A percentile compares a stretch with the other conserved stretches of the same genome.
phyloP scores from a whole-genome alignment of 2,329 filamentous ascomycete genomes.

The Lanzia echinophila region DNA sequence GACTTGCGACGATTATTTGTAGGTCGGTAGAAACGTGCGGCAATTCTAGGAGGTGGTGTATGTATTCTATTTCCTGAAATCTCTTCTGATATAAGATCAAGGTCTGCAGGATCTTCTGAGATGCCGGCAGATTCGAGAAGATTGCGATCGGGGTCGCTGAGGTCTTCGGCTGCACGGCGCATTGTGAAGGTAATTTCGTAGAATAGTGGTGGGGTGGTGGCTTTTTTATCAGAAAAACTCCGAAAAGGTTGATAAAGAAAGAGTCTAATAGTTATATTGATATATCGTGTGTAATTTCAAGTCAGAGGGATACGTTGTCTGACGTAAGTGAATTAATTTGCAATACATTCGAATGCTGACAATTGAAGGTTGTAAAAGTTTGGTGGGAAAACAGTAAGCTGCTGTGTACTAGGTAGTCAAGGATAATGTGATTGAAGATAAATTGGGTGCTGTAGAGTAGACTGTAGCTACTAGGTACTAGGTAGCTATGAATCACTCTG shows the following conservation, averaged over 20 bases:
- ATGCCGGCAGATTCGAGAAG: conserved; percentile 26
- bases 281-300: too few species aligned
- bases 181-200: conserved; percentile 18
- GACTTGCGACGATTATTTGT: conserved; percentile 62
- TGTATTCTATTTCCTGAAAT: conserved; percentile 33
- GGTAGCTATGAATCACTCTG: background rate
- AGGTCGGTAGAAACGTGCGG: conserved; percentile 68
- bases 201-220: conserved; percentile 2
- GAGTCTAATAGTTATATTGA: background rate
- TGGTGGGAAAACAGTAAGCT: background rate
- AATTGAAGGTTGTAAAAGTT: background rate
- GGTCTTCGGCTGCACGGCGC: conserved; percentile 27
- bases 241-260: too few species aligned
- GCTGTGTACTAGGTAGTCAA: background rate
- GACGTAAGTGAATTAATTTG: background rate
- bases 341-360: background rate
- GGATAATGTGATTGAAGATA: background rate
- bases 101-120: conserved; percentile 11
- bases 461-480: too few species aligned
- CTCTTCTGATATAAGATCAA: conserved; percentile 29
- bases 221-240: too few species aligned
- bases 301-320: background rate
- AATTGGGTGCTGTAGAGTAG: too few species aligned
- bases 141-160: conserved; percentile 31
- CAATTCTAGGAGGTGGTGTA: conserved; percentile 68